phyloP scores from a whole-genome alignment of 2,329 filamentous ascomycete genomes.

The Fusarium longipes region DNA sequence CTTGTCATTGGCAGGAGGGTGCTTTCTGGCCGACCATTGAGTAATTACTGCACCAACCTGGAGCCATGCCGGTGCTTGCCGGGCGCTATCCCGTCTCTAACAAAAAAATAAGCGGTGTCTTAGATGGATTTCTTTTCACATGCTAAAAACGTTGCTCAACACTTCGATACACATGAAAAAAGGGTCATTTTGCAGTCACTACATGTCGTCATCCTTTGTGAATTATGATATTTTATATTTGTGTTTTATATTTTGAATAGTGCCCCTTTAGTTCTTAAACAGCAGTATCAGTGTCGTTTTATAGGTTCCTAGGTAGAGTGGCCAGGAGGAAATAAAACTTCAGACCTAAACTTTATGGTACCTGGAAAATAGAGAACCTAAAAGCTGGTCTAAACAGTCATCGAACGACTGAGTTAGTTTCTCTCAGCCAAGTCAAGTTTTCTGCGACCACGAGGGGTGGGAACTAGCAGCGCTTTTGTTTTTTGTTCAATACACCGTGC shows the following conservation, averaged over 20 bases:
- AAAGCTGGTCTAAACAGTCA: no score
- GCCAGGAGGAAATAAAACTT: no score
- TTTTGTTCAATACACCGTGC: conserved; percentile 17
- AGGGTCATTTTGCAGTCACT: background rate
- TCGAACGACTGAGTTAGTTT: no score
- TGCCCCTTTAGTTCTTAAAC: background rate
- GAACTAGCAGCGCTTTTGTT: conserved; percentile 24
- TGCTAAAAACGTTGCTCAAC: background rate
- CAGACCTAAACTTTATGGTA: no score
- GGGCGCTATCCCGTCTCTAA: conserved; percentile 14
- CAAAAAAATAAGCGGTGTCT: background rate
- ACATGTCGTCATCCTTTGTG: background rate
- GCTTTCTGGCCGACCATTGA: background rate
- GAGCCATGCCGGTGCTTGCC: conserved; percentile 32
- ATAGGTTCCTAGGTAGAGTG: no score
- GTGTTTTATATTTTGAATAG: background rate
- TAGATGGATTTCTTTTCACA: conserved; percentile 10
- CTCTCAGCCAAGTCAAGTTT: no score
- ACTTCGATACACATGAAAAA: background rate
- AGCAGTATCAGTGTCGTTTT: background rate
- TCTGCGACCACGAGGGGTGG: no score
- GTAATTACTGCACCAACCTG: background rate
- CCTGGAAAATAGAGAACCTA: no score
- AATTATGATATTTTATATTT: conserved; percentile 5
- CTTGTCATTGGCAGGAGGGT: conserved; percentile 33